Conservation (phyloP, 2,329 filamentous ascomycete species). For the Truncatella angustata region DNA sequence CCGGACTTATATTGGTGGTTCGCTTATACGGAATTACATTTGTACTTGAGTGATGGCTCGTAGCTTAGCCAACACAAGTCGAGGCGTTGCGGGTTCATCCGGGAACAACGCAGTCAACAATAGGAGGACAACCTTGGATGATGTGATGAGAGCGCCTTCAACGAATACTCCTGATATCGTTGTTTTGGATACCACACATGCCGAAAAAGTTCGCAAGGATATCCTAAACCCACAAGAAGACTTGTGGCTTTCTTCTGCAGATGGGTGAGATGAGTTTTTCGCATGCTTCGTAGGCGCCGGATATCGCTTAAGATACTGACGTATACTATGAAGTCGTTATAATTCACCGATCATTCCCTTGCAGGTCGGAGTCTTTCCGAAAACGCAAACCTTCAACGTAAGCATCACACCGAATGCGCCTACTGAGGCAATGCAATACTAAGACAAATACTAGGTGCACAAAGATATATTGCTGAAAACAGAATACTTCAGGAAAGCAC, state of each 20-base stretch:
- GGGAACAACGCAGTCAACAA: background rate
- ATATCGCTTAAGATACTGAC: conserved; percentile 1
- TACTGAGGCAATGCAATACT: too few relatives aligned
- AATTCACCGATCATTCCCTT: conserved; percentile 44
- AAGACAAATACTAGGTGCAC: conserved; percentile 36
- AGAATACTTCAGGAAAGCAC: conserved; percentile 47
- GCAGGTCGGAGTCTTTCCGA: conserved; percentile 37
- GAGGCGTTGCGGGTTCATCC: background rate
- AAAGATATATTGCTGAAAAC: conserved; percentile 42
- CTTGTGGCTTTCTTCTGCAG: conserved; percentile 47
- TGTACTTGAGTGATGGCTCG: background rate
- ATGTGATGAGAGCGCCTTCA: conserved; percentile 40
- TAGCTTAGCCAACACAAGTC: background rate
- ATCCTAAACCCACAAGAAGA: conserved; percentile 40
- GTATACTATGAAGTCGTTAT: conserved; percentile 35
- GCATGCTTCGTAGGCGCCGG: background rate
- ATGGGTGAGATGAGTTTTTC: conserved; percentile 36
- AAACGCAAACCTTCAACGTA: conserved; percentile 43
- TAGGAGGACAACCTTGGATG: conserved; percentile 31
- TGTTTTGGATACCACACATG: conserved; percentile 34
- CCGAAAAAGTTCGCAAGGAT: conserved; percentile 29
- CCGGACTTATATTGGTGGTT: too few relatives aligned
- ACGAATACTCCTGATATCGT: conserved; percentile 34
- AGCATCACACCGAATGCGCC: too few relatives aligned
- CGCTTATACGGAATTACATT: too few relatives aligned